Evolutionary conservation across 768 basidiomycete species (phyloP), one percentile per base, ranked within the genome.

Genomic region (Clavulina sp.): DNA sequence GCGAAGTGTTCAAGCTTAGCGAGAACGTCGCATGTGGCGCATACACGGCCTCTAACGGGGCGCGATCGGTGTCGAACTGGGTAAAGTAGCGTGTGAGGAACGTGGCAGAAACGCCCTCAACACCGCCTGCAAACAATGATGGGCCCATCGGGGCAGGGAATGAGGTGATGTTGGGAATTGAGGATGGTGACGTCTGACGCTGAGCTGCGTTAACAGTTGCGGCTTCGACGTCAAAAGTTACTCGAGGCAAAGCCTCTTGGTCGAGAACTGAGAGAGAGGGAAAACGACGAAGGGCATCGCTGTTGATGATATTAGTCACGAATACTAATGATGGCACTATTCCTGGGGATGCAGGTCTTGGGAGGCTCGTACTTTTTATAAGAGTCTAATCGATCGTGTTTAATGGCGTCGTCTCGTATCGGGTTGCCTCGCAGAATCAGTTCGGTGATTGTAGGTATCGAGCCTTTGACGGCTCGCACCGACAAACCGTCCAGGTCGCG

Each of bases 1-100:
- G 83, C 4, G 75, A 62, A 1, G 91, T 92, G 62, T 91, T 92
- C 59, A 77, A 76, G 19, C 81, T 83, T 62, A 81, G 84, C 1
- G 91, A 95, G 63, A 96, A 91, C 5, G 89, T 92, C n/a, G 92
- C 84, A 7, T 74, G 67, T 0, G 84, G 77, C 54, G 84, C 76
- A 62, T 97, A 99, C 19, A 74, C 86, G 43, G 80, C 70, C 16
- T 75, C 60, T 4, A 96, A 72, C 0, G 70, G 66, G 0, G 72
- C 65, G 18, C 93, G 78, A 56, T 84, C 76, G 19, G 68, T 72
- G 63, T 99, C 95, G 63, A 85, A 92, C 1, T 77, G 63, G 5
- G 80, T 76, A 67, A 96, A 91, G 66, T 82, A 95, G 47, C 80
- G 76, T 56, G 77, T 73, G 49, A 91, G 75, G 68, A 92, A 92